Percentiles rank a stretch among this genome's conserved stretches.
phyloP scores from a whole-genome alignment of 345 rosid species.

The Syzygium oleosum region DNA sequence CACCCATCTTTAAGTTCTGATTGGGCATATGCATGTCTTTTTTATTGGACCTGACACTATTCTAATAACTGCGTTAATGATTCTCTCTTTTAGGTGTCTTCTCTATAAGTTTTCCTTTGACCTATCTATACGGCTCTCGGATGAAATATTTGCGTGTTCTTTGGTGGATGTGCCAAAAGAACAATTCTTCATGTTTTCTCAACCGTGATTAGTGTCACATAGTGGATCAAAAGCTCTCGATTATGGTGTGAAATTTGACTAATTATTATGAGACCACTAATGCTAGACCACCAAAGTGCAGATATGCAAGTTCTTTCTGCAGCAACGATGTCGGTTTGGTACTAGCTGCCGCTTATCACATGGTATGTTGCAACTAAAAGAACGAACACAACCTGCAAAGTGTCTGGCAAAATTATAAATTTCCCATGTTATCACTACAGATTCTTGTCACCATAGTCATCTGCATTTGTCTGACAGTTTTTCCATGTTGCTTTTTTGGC shows the following conservation, averaged over 20 bases:
- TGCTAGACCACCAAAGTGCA: constrained; percentile 48
- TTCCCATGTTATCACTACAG: neutral
- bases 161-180: neutral
- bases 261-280: constrained; percentile 29
- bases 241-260: neutral
- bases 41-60: neutral
- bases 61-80: neutral
- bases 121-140: neutral
- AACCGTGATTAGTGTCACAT: neutral
- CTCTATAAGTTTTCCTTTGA: neutral
- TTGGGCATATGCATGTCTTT: neutral
- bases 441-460: neutral
- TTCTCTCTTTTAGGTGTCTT: neutral
- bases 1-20: neutral
- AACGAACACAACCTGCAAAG: neutral
- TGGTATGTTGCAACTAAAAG: constrained; percentile 51
- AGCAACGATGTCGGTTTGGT: constrained; percentile 96
- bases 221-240: neutral
- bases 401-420: neutral
- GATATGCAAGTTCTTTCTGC: constrained; percentile 98
- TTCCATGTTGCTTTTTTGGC: neutral
- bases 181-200: neutral
- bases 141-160: neutral
- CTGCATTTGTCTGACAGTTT: neutral
- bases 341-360: constrained; percentile 81